Base-by-base conservation (phyloP, 2,329 filamentous ascomycete species). In the Colletotrichum godetiae region DNA sequence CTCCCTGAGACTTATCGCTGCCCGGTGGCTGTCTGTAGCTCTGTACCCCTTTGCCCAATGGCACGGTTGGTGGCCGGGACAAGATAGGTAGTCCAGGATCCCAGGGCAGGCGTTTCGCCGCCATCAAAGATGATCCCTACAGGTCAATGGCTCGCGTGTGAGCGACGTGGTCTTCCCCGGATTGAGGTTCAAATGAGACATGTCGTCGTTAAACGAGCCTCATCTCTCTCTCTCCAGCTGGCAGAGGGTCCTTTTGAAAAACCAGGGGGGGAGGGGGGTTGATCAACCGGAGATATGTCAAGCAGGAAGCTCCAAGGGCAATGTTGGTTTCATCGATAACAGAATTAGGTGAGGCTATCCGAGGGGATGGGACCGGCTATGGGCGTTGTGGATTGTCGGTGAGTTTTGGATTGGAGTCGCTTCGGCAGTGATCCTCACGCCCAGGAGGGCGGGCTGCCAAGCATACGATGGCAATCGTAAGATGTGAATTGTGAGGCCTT, bases 91-190 rank as follows among this genome's bases (percentile, higher is more conserved):
- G n/a, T 42, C 56, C 27, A 33, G 60, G 70, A 35, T 56, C 55
- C 67, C 60, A 60, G 55, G 55, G 42, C 24, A 27, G 57, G 24
- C 15, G 66, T 65, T 46, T 55, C 55, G 59, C 42, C 62, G 70
- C 60, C 46, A 57, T 55, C 70, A 49, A 19, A 49, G 42, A 70
- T 66, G 59, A 73, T 70, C 55, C 70, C 67, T 70, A 70, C 70
- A 53, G 66, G 19, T 12, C 22, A 24, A 64, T 65, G 15, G 49
- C 59, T 72, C 66, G 57, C 66, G 59, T 72, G 69, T 46, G 53
- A 46, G 35, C 59, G 67, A 73, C 70, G 29, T 73, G 70, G 70
- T 70, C 55, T 73, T 73, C 70, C 70, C 66, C 70, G 56, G 67
- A 73, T 61, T 55, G 70, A 64, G 33, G 35, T 52, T 56, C 55